Base-by-base conservation (phyloP, 768 basidiomycete species). In the Mycena rebaudengoi region DNA sequence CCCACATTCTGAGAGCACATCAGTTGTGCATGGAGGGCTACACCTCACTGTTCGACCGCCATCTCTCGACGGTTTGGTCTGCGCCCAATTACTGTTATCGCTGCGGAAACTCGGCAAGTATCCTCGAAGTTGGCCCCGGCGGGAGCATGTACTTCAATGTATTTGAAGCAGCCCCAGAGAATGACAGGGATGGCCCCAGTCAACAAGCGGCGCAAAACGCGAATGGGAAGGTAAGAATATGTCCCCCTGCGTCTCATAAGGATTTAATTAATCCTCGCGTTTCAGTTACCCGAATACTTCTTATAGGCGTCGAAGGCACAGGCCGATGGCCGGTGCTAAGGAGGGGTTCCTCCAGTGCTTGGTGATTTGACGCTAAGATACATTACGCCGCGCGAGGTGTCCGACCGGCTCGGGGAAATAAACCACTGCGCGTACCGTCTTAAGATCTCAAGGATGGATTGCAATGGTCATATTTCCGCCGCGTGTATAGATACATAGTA, bases 1-100 rank as follows among this genome's bases (percentile, higher is more conserved):
- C 92, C 21, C 97, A 98, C 75, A 98, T 99, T 70, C 87, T 99
- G 23, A 94, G 98, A 23, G 98, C 98, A 23, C 98, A 99, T 75
- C 98, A 99, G 74, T 86, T 99, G 10, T 99, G 98, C 78, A 99
- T 99, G 98, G 98, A 99, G 77, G 98, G 98, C 0, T 99, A 95
- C 76, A 87, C 92, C n/a, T 95, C 95, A n/a, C 84, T 99, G 29
- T 99, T 98, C 69, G 95, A 96, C 76, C 91, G 94, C 66, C 94
- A 94, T 71, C 86, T 99, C 57, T 95, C 94, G 25, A 99, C 98
- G 0, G 98, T 99, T 7, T 99, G 98, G 98, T 94, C 91, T 21
- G 98, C 98, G 37, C 97, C 97, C 37, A 99, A 99, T 74, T 99
- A 99, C 74, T 98, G 97, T 77, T 99, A 98, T 79, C 89, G 98